phyloP scores from a whole-genome alignment of 73 alveolate species.

The Paramecium tetraurelia region DNA sequence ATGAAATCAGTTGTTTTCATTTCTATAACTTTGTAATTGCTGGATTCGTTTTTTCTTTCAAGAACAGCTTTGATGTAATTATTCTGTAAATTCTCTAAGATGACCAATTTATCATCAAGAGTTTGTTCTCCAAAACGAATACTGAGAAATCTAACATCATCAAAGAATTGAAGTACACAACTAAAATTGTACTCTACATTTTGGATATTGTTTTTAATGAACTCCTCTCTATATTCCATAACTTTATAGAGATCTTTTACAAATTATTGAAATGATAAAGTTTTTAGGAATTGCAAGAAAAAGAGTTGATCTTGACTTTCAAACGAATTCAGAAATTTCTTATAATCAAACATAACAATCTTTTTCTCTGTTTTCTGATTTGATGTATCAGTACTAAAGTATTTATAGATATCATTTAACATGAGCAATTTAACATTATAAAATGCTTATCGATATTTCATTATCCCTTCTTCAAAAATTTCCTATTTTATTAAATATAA shows the following conservation, averaged over 20 bases:
- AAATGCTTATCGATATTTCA: constrained; percentile 24
- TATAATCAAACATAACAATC: constrained; percentile 42
- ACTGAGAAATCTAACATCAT: constrained; percentile 24
- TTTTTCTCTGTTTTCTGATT: not conserved
- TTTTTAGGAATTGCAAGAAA: constrained; percentile 21
- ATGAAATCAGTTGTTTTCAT: constrained; percentile 46
- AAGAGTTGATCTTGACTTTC: not conserved
- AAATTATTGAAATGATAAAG: constrained; percentile 18
- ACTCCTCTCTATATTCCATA: constrained; percentile 44
- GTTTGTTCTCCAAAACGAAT: constrained; percentile 24
- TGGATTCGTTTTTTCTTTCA: not conserved
- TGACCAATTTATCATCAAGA: not conserved
- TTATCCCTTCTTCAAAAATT: constrained; percentile 23
- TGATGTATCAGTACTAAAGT: not conserved
- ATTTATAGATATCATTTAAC: constrained; percentile 27
- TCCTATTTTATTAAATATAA: not conserved
- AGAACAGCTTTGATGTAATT: constrained; percentile 24
- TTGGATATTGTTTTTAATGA: not conserved
- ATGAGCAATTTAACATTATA: constrained; percentile 13
- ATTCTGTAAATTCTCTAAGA: not conserved
- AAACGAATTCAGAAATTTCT: constrained; percentile 16
- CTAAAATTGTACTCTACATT: not conserved
- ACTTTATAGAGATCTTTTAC: constrained; percentile 47
- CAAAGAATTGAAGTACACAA: not conserved
- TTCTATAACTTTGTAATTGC: constrained; percentile 5